Conservation (phyloP, 495 filamentous ascomycete genomes). For the Bacidia gigantensis region DNA sequence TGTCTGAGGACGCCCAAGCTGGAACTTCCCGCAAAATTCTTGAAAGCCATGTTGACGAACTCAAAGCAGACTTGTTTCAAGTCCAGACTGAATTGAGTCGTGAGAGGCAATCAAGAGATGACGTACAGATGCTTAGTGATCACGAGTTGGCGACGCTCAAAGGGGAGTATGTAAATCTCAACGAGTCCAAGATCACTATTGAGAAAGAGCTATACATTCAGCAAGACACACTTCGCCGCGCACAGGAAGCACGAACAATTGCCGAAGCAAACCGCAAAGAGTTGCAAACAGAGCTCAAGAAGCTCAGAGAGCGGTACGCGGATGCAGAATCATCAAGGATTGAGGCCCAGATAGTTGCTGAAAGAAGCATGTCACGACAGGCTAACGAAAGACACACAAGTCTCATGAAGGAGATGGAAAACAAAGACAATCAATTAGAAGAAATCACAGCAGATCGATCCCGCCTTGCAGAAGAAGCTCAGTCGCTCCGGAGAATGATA, state of each 20-base stretch:
- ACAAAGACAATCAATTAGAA: constrained; percentile 50
- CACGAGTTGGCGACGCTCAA: constrained; percentile 72
- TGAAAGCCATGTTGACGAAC: constrained; percentile 72
- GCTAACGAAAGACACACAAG: constrained; percentile 72
- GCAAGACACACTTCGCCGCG: constrained; percentile 81
- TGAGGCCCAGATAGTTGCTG: constrained; percentile 65
- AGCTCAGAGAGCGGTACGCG: constrained; percentile 66
- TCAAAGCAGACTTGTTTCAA: constrained; percentile 73
- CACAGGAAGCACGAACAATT: constrained; percentile 61
- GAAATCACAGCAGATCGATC: constrained; percentile 65
- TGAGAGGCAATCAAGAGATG: constrained; percentile 89
- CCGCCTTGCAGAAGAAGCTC: constrained; percentile 58
- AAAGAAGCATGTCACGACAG: constrained; percentile 61
- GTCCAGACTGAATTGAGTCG: constrained; percentile 79
- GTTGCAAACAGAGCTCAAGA: constrained; percentile 70
- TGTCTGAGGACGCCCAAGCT: constrained; percentile 78
- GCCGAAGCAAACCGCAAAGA: constrained; percentile 84
- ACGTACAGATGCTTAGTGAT: constrained; percentile 82
- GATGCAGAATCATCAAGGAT: constrained; percentile 73
- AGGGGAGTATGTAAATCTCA: constrained; percentile 74
- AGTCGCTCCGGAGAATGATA: constrained; percentile 70
- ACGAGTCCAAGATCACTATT: constrained; percentile 90
- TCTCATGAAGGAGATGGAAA: constrained; percentile 64
- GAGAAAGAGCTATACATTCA: constrained; percentile 99
- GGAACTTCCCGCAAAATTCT: constrained; percentile 74